Evolutionary conservation across 2,329 filamentous ascomycete genomes (phyloP).

Genomic region (Clathrospora elynae): DNA sequence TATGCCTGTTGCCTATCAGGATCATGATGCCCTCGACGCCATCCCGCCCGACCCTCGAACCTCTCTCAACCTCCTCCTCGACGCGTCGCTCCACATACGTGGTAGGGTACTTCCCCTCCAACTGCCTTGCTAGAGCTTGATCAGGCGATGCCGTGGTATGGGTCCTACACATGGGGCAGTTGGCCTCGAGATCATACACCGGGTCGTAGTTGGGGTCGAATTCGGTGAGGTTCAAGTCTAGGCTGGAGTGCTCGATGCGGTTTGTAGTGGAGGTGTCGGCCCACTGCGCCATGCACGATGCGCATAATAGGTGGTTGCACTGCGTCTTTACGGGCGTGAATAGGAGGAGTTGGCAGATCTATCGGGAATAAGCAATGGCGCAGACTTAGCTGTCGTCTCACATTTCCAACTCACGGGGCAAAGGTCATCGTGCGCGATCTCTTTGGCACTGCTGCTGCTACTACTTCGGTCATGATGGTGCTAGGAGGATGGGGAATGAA

Average conservation of each 20-base stretch:
- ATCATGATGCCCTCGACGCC: slow-evolving; percentile 51
- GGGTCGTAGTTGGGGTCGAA: slow-evolving; percentile 44
- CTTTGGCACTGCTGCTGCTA: slow-evolving; percentile 8
- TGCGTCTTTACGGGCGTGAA: slow-evolving; percentile 50
- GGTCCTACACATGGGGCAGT: slow-evolving; percentile 55
- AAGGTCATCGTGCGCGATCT: slow-evolving; percentile 49
- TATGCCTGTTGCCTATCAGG: slow-evolving; percentile 53
- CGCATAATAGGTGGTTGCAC: slow-evolving; percentile 53
- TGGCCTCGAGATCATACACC: slow-evolving; percentile 45
- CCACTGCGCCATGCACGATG: slow-evolving; percentile 55
- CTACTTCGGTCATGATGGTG: slow-evolving; percentile 7
- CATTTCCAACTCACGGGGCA: slow-evolving; percentile 42
- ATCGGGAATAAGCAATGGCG: background rate
- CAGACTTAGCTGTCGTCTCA: background rate
- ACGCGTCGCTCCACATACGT: slow-evolving; percentile 44
- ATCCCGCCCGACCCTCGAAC: slow-evolving; percentile 27
- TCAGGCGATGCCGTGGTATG: slow-evolving; percentile 46
- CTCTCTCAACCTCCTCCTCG: slow-evolving; percentile 41
- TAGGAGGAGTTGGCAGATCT: slow-evolving; percentile 54
- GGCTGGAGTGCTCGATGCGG: slow-evolving; percentile 44
- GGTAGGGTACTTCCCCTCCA: slow-evolving; percentile 45
- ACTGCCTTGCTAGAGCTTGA: slow-evolving; percentile 23
- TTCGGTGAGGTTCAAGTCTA: slow-evolving; percentile 48
- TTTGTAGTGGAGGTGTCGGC: slow-evolving; percentile 49
- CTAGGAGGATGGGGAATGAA: background rate